phyloP scores from a whole-genome alignment of 1,284 basidiomycete species.

The Heimioporus punctisporus region DNA sequence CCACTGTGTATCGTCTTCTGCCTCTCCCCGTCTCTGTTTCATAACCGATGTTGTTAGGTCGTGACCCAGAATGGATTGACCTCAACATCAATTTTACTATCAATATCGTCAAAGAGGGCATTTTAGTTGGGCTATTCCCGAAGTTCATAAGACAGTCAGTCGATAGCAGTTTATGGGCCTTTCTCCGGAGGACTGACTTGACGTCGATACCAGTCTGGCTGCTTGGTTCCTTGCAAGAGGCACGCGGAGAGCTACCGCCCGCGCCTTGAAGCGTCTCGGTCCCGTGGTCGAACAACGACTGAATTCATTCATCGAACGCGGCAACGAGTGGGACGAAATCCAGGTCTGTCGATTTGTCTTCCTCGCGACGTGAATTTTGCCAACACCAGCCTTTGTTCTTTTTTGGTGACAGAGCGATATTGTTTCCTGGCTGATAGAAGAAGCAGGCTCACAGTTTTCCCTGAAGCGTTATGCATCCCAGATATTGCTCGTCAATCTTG shows the following conservation, averaged over 20 bases:
- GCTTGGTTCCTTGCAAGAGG: background rate
- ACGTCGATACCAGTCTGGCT: background rate
- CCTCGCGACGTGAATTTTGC: slow-evolving; percentile 30
- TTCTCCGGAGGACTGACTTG: background rate
- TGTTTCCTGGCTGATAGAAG: slow-evolving; percentile 47
- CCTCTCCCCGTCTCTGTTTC: background rate
- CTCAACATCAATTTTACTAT: slow-evolving; percentile 36
- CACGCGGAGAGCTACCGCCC: background rate
- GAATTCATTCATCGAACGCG: slow-evolving; percentile 31
- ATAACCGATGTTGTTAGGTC: background rate
- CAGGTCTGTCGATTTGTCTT: slow-evolving; percentile 33
- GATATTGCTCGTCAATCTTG: too few relatives aligned
- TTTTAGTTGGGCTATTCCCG: slow-evolving; percentile 38
- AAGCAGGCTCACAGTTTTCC: too few relatives aligned
- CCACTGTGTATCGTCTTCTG: slow-evolving; percentile 35
- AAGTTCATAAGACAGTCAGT: slow-evolving; percentile 32
- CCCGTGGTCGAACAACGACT: slow-evolving; percentile 40
- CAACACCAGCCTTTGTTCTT: background rate
- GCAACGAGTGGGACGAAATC: slow-evolving; percentile 38
- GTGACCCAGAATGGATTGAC: slow-evolving; percentile 35
- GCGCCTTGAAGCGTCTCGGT: slow-evolving; percentile 27
- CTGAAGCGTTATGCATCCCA: too few relatives aligned
- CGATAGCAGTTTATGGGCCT: too few relatives aligned
- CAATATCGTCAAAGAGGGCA: slow-evolving; percentile 30
- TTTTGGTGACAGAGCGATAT: slow-evolving; percentile 42